These are phyloP conservation scores for Candida labiduridarum DNA, from an alignment of 1,139 yeast genomes.

Conservation along the genomic window DNA sequence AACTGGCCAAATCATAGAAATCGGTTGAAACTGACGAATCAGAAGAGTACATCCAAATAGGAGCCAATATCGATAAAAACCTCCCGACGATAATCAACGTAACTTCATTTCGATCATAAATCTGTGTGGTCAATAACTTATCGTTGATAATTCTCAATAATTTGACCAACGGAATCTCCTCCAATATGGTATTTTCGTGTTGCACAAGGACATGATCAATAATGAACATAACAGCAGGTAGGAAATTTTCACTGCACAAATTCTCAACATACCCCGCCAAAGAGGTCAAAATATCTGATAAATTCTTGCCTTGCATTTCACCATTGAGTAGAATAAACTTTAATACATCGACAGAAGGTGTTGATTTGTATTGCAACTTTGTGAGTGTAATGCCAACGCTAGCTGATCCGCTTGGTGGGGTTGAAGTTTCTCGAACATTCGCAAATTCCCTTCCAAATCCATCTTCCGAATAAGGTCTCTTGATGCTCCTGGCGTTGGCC, in stretches of 20 bases:
- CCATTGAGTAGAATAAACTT: slow-evolving; percentile 4
- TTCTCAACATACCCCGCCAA: slow-evolving; percentile 9
- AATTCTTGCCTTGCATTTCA: slow-evolving; percentile 6
- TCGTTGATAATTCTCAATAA: slow-evolving; percentile 35
- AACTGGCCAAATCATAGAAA: slow-evolving; percentile 35
- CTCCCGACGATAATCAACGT: slow-evolving; percentile 30
- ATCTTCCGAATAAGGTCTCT: slow-evolving; percentile 6
- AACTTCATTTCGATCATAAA: slow-evolving; percentile 39
- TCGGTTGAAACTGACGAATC: slow-evolving; percentile 29
- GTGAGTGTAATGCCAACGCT: not conserved
- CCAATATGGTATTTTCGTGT: not conserved
- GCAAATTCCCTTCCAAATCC: slow-evolving; percentile 15
- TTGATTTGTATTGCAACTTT: slow-evolving; percentile 1
- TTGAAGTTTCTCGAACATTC: slow-evolving; percentile 13
- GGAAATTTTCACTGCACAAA: slow-evolving; percentile 7
- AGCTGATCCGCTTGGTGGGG: slow-evolving; percentile 5
- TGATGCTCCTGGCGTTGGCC: not conserved
- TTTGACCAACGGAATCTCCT: slow-evolving; percentile 11
- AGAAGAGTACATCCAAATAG: slow-evolving; percentile 10
- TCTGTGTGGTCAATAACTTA: slow-evolving; percentile 25
- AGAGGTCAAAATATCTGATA: slow-evolving; percentile 6
- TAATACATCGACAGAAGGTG: slow-evolving; percentile 4
- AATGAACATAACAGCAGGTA: slow-evolving; percentile 10
- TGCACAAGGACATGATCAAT: slow-evolving; percentile 6
- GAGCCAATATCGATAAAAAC: slow-evolving; percentile 22